Evolutionary conservation across 148 eudicot species (phyloP), one percentile per base, ranked within the genome.

Genomic region (Bassia scoparia): DNA sequence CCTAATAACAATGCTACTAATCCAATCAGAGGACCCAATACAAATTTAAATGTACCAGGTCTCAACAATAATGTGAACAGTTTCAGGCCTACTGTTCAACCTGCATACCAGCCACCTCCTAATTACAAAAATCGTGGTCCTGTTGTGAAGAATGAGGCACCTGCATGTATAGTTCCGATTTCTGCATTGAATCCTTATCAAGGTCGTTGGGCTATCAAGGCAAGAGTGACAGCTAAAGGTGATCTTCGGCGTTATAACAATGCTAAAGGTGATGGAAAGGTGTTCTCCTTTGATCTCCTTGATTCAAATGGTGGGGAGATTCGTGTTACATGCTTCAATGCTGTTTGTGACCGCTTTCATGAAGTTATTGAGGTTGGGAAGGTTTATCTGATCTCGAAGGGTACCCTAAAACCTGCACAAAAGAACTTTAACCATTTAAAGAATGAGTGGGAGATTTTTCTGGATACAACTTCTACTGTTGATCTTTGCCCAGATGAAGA

Each of bases 201-300:
- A 70, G 99, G 99, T 27, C 92, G 99, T 20, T 96, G 97, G 99
- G 97, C 99, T 63, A 89, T 96, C 56, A 96, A 96, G 76, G 97
- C 99, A 56, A 89, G 99, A 79, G 97, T 96, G 56, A 96, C 99
- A 69, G 90, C 99, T 12, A 96, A 96, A 82, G 97, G 96, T 27
- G 92, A 96, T 56, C 83, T 96, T 30, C 96, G 97, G 0, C 93
- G 97, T 43, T 96, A 92, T 82, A 96, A 96, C 81, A 96, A 96
- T 83, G 96, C 99, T 61, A 88, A 61, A 74, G 99, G 99, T 78
- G 96, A 96, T 83, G 99, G 99, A 34, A 96, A 96, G 80, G 99
- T 96, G 24, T 96, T 96, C 79, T 96, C 99, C 72, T 96, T 96
- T 82, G 99, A 96, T 71, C 90, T 96, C 29, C 97, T 96, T 52